Evolutionary conservation across 371 early-diverging fungal species (phyloP), one percentile per base, ranked within the genome.

Genomic region (Sporodiniella umbellata): DNA sequence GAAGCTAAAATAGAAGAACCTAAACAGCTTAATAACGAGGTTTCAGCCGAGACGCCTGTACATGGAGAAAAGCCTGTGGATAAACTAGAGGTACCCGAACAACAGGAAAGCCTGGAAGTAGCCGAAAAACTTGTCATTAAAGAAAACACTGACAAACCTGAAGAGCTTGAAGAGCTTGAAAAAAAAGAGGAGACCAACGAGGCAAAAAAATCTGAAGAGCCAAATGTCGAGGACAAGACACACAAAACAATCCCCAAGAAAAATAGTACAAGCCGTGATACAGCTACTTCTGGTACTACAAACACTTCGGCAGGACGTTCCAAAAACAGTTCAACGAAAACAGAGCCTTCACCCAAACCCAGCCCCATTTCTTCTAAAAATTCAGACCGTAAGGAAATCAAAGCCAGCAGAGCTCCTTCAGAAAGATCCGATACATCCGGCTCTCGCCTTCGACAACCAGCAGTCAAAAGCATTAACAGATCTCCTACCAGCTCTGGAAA

Each of bases 391-490:
- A 35, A 35, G 4, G 35, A 35, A 35, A 14, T 5, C 11, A 35
- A n/a, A 14, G 5, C 14, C 15, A n/a, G 11, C n/a, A 35, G 15
- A n/a, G 7, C n/a, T n/a, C 14, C 14, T 5, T 35, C 15, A 15
- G 35, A 35, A 35, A 6, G n/a, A n/a, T 15, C 35, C 15, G 35
- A 11, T n/a, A 19, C 48, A n/a, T 48, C 48, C 1, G 15, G 25
- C 26, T 49, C 50, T 8, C 50, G 38, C 15, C 40, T 49, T 2
- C 24, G 50, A 19, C 50, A 49, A 21, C 50, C 50, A 25, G 10
- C 21, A 0, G 35, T 49, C 14, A 43, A 43, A 25, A 43, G 22
- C 19, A 18, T 14, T 15, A 7, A 7, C 23, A n/a, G 19, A 8
- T 23, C 19, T 21, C 8, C 23, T 14, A 40, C 19, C 8, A 40